Evolutionary conservation across 2,329 filamentous ascomycete genomes (phyloP).

Genomic region (Podosphaera fusca): DNA sequence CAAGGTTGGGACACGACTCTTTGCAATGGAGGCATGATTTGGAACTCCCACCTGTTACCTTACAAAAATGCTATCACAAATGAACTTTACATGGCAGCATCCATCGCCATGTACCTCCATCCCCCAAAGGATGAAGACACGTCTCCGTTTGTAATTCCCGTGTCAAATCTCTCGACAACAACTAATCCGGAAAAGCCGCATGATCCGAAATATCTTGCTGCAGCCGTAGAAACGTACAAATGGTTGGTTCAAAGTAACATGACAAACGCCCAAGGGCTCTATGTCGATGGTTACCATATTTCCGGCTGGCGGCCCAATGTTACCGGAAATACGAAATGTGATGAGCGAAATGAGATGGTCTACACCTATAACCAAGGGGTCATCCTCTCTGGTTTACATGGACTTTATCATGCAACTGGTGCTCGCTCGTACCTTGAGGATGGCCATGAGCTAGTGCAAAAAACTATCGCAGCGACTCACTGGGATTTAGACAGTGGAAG

Average conservation of each 20-base stretch:
- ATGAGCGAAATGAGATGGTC: conserved; percentile 65
- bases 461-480: conserved; percentile 57
- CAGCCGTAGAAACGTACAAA: conserved; percentile 53
- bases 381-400: conserved; percentile 56
- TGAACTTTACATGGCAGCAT: conserved; percentile 67
- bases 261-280: conserved; percentile 53
- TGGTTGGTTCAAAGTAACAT: conserved; percentile 68
- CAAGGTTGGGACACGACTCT: conserved; percentile 61
- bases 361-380: conserved; percentile 96
- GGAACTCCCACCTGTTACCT: conserved; percentile 57
- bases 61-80: conserved; percentile 98
- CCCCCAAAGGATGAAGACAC: conserved; percentile 61
- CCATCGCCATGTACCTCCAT: conserved; percentile 70
- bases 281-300: conserved; percentile 77
- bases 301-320: conserved; percentile 31
- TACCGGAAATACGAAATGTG: conserved; percentile 46
- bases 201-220: conserved; percentile 42
- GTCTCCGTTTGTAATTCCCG: conserved; percentile 33
- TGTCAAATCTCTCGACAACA: conserved; percentile 4
- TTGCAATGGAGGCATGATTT: conserved; percentile 74
- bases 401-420: conserved; percentile 58
- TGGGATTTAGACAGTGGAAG: conserved; percentile 30
- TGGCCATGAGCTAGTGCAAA: conserved; percentile 52
- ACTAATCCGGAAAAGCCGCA: conserved; percentile 15
- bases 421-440: conserved; percentile 49